Evolutionary conservation across 257 asterid species (phyloP).

Genomic region (Plectranthus barbatus): DNA sequence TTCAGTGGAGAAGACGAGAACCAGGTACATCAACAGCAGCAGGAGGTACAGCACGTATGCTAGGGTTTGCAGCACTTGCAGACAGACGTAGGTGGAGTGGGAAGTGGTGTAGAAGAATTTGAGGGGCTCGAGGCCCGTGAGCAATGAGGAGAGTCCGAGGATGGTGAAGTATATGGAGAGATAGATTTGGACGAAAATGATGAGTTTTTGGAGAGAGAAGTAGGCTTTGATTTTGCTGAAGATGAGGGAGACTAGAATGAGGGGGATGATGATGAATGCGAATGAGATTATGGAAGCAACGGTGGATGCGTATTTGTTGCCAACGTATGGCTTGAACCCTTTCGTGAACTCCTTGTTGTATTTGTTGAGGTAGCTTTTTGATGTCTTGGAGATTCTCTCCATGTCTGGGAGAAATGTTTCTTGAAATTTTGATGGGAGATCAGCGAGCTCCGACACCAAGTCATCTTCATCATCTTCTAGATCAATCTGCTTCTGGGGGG

Average conservation of each 20-base stretch:
- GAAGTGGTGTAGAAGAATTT: constrained; percentile 72
- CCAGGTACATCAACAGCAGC: constrained; percentile 71
- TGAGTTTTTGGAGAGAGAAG: constrained; percentile 66
- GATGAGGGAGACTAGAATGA: constrained; percentile 62
- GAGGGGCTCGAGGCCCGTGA: constrained; percentile 74
- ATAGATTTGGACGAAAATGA: constrained; percentile 75
- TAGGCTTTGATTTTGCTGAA: constrained; percentile 65
- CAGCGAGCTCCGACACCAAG: constrained; percentile 45
- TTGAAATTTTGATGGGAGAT: constrained; percentile 68
- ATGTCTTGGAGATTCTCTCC: constrained; percentile 56
- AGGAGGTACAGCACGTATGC: constrained; percentile 70
- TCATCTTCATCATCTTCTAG: constrained; percentile 39
- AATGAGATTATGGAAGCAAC: constrained; percentile 56
- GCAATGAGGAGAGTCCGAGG: constrained; percentile 44
- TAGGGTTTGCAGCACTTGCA: constrained; percentile 65
- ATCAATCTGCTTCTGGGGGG: constrained; percentile 27
- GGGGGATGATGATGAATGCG: constrained; percentile 65
- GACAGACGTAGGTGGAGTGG: constrained; percentile 66
- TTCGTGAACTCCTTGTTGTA: constrained; percentile 65
- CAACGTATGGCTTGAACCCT: constrained; percentile 69
- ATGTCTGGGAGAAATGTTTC: constrained; percentile 70
- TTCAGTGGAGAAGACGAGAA: constrained; percentile 69
- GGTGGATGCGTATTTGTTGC: constrained; percentile 66
- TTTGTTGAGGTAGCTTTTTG: constrained; percentile 42
- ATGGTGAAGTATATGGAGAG: constrained; percentile 77